Percentiles rank a stretch among this genome's conserved stretches.
phyloP scores from a whole-genome alignment of 441 rosid genomes.

The Biscutella auriculata region DNA sequence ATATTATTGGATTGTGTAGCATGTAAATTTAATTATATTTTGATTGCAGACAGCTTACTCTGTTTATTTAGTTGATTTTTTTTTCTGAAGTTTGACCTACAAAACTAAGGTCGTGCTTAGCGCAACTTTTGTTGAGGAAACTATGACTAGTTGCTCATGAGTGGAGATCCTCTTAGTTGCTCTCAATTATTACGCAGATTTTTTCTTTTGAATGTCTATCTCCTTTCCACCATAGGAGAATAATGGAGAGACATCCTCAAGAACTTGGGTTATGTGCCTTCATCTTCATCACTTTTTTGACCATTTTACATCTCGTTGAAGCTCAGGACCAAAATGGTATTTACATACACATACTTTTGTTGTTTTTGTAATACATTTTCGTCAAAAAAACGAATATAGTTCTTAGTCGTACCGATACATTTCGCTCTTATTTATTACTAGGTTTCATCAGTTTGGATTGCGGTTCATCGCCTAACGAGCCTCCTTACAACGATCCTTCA shows the following conservation, averaged over 20 bases:
- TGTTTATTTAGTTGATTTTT: background rate
- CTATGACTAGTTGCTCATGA: too few species aligned
- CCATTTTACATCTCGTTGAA: background rate
- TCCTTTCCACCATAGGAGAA: background rate
- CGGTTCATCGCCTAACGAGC: conserved; percentile 17
- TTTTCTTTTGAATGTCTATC: background rate
- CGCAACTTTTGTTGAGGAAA: too few species aligned
- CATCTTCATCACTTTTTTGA: background rate
- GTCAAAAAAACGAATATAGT: too few species aligned
- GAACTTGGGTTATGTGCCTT: conserved; percentile 2
- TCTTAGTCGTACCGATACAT: too few species aligned
- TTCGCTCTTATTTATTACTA: conserved; percentile 7
- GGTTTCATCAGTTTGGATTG: conserved; percentile 51
- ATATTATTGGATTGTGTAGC: too few species aligned
- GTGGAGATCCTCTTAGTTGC: background rate
- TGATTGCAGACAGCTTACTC: background rate
- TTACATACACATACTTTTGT: background rate
- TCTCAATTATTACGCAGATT: background rate
- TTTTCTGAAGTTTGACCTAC: background rate
- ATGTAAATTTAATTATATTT: too few species aligned
- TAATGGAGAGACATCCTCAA: conserved; percentile 15
- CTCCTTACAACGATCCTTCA: conserved; percentile 11
- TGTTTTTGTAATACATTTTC: background rate
- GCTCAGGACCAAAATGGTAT: conserved; percentile 17
- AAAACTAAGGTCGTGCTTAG: background rate